Evolutionary conservation across 2,329 filamentous ascomycete species (phyloP), one percentile per base, ranked within the genome.

Genomic region (Fusarium sarcochroum): DNA sequence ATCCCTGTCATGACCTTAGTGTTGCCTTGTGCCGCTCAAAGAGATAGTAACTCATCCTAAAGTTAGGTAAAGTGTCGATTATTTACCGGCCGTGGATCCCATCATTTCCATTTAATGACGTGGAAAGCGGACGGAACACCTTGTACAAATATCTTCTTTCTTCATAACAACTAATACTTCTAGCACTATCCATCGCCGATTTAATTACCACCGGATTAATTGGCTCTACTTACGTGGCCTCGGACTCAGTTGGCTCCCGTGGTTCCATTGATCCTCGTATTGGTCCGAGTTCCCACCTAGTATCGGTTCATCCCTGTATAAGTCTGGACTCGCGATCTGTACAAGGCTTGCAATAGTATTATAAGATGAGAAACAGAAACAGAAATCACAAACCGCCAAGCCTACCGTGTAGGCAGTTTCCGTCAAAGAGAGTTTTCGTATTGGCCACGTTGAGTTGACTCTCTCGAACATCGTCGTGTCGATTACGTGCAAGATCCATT

Each of bases 41-140:
- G n/a, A n/a, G n/a, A n/a, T n/a, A n/a, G n/a, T n/a, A n/a, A n/a
- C n/a, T n/a, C n/a, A n/a, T n/a, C n/a, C n/a, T n/a, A n/a, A n/a
- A n/a, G n/a, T n/a, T n/a, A n/a, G n/a, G n/a, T n/a, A n/a, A n/a
- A n/a, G n/a, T n/a, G n/a, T n/a, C n/a, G n/a, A n/a, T n/a, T n/a
- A n/a, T n/a, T n/a, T n/a, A n/a, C n/a, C n/a, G n/a, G n/a, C 20
- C 17, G 34, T 41, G 59, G 45, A 48, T 45, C 50, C 23, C 42
- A 48, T 58, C 47, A 50, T 59, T 32, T 54, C 47, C 32, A 18
- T 47, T 38, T 34, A 66, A 50, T 55, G 63, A 66, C 63, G 62
- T 57, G 57, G 50, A 50, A 30, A 50, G 18, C 34, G 37, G 34
- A 32, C 18, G n/a, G 25, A 51, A 34, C 42, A 54, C 40, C 60